Base-by-base conservation (phyloP, 768 basidiomycete genomes). In the Serendipita vermifera region DNA sequence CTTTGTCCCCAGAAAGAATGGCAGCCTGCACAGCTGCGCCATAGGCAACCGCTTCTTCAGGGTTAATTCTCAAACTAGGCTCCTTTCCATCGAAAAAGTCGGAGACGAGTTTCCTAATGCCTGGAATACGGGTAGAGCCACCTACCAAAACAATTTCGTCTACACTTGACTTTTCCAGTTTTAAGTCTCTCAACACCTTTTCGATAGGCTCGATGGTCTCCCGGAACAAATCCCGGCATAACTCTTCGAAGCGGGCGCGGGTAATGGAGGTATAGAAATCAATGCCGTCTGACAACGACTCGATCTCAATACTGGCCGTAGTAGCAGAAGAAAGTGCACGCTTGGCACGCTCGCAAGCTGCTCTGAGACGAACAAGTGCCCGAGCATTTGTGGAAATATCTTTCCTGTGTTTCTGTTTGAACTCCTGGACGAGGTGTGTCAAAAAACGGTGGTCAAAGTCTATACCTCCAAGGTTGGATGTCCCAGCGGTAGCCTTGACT, bases 341-440 rank as follows among this genome's bases (percentile, higher is more conserved):
- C 75, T 86, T 88, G 62, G 84, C 85, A 59, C 79, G 78, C 75
- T 73, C 7, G 74, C 73, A 46, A 71, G 64, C 29, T 68, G 64
- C 67, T 76, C 70, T 57, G 68, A 67, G 62, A 66, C 66, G 43
- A 75, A 73, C 60, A 75, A 73, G 62, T 69, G 68, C 53, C 72
- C 74, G 61, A 73, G 66, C 65, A 68, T 70, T n/a, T n/a, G n/a
- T n/a, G n/a, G n/a, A n/a, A n/a, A n/a, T 15, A 57, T 56, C 59
- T 64, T 67, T 67, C 71, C 73, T 74, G 72, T 73, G 68, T 68
- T 73, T 73, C 55, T 67, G 62, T 69, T 72, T 73, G 70, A 72
- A 72, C 63, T 72, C 57, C 68, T 70, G 70, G 62, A 70, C 67
- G 62, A 74, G 70, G 69, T 72, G 70, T 64, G 69, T 71, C 63